Base-by-base conservation (phyloP, 1,284 basidiomycete genomes). In the Quambalaria eucalypti region DNA sequence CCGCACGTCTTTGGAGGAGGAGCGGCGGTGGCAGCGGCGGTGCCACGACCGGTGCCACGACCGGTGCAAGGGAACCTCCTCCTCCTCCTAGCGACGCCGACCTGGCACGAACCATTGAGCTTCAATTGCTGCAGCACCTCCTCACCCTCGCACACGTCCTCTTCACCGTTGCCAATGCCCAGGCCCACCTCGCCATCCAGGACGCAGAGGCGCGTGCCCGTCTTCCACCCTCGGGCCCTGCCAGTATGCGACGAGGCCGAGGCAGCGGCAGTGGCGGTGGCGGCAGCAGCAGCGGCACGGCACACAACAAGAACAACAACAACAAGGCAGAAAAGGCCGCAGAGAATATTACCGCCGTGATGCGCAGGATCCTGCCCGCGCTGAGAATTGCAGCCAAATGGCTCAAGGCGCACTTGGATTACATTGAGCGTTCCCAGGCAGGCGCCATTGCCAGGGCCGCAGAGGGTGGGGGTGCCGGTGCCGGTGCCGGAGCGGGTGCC, bases 331-430 rank as follows among this genome's bases (percentile, higher is more conserved):
- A 19, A 30, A 26, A 19, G n/a, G 53, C 33, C 2, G 50, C 53
- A 4, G 25, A 31, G 16, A 31, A 55, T 19, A 47, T 97, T 68
- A 87, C 87, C 1, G 90, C 90, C 1, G 83, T 84, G 7, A 85
- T 96, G 57, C 82, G 92, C 28, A 82, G 93, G 29, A 87, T 86
- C 9, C 79, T 98, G 2, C 90, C 92, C 1, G 85, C 89, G 4
- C 78, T 97, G 48, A 84, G 93, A 14, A 85, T 97, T 51, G 82
- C 86, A 1, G 85, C 84, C 67, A 93, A 92, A 74, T 98, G 93
- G 93, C 76, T 93, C 26, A 81, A 83, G 42, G 83, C 83, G 4
- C 89, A 96, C 73, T 76, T 85, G 58, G 83, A 84, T 56, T 90
- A 90, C 66, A 76, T 92, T 47, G 59, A 67, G 48, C 58, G 69